These are phyloP conservation scores for Ganoderma resinaceum DNA, from an alignment of 1,284 basidiomycete species.

Conservation along the genomic window DNA sequence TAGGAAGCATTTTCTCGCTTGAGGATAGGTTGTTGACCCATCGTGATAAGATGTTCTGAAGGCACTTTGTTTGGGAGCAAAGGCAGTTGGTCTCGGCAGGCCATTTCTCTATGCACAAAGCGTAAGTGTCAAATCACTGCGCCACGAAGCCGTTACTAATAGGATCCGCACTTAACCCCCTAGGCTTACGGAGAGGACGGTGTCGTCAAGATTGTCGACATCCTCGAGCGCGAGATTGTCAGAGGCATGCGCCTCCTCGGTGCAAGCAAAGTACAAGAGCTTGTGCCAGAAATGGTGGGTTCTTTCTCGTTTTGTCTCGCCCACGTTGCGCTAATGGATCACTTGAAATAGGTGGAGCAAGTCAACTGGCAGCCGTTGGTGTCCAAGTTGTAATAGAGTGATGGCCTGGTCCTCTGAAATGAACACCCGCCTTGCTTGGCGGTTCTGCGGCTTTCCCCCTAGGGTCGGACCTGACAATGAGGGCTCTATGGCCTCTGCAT, in stretches of 20 bases:
- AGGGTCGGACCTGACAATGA: background rate
- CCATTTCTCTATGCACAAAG: slow-evolving; percentile 93
- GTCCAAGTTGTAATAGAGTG: slow-evolving; percentile 47
- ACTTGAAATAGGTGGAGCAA: slow-evolving; percentile 57
- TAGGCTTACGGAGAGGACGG: slow-evolving; percentile 87
- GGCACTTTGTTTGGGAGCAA: slow-evolving; percentile 90
- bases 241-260: slow-evolving; percentile 85
- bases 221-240: slow-evolving; percentile 84
- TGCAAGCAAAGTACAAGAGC: slow-evolving; percentile 70
- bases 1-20: background rate
- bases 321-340: slow-evolving; percentile 3
- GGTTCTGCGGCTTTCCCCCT: background rate
- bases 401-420: background rate
- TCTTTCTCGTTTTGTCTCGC: background rate
- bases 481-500: background rate
- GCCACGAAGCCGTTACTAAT: background rate
- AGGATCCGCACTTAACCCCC: background rate
- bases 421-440: background rate
- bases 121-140: slow-evolving; percentile 47
- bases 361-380: slow-evolving; percentile 68
- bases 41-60: slow-evolving; percentile 78
- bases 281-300: slow-evolving; percentile 81
- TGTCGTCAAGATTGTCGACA: slow-evolving; percentile 75
- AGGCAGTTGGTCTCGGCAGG: slow-evolving; percentile 88
- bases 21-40: background rate